phyloP scores from a whole-genome alignment of 192 early-diverging fungal genomes.

The Backusella morwellensis region DNA sequence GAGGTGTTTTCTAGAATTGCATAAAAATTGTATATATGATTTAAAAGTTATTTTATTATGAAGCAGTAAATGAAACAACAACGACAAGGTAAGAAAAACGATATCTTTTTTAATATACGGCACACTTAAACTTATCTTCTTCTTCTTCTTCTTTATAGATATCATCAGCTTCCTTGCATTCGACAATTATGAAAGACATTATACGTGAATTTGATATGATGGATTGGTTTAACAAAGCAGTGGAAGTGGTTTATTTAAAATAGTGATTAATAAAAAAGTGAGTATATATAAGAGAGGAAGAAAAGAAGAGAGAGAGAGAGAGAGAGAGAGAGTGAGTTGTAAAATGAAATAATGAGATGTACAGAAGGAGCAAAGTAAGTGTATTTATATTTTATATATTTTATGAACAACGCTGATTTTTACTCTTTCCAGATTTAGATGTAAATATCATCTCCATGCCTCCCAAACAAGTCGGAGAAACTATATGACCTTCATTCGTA shows the following conservation, averaged over 20 bases:
- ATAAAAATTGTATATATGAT: no score
- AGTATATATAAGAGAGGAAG: neutral
- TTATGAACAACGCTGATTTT: neutral
- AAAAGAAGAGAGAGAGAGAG: neutral
- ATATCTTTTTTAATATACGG: no score
- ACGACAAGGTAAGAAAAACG: no score
- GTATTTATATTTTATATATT: neutral
- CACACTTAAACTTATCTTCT: no score
- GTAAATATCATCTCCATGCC: slow-evolving; percentile 48
- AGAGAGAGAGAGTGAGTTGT: neutral
- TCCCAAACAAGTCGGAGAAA: slow-evolving; percentile 34
- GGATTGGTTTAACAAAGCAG: neutral
- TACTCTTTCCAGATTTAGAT: slow-evolving; percentile 20
- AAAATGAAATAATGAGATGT: neutral
- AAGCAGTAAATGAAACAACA: no score
- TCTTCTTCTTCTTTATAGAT: no score
- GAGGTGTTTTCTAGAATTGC: no score
- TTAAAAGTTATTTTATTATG: no score
- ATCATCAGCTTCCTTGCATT: no score
- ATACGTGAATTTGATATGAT: no score
- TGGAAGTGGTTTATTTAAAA: neutral
- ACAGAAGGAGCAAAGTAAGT: neutral
- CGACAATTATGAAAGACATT: no score
- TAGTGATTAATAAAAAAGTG: neutral
- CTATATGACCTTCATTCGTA: slow-evolving; percentile 21